Evolutionary conservation across 306 rosid genomes (phyloP), one percentile per base, ranked within the genome.

Genomic region (Quillaja saponaria): DNA sequence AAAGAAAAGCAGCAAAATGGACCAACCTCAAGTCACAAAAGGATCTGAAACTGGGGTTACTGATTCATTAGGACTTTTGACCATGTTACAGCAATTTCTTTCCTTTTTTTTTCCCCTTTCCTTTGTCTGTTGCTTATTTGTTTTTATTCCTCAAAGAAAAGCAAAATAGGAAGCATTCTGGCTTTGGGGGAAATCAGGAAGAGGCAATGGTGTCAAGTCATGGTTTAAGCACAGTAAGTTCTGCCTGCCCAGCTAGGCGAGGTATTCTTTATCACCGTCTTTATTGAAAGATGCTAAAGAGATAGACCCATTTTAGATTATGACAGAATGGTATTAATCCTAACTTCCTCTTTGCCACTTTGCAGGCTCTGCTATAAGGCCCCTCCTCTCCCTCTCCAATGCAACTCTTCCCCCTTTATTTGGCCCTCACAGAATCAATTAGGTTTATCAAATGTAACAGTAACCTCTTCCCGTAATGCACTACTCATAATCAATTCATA

Each of bases 241-340:
- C 76, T 72, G 52, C 71, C 40, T 50, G 48, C 18, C 51, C 51
- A 49, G 68, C 40, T 72, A 16, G 53, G 77, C 67, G 75, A 78
- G 73, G 72, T 73, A 71, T 74, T 80, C 44, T 64, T 38, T 58
- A 70, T 55, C n/a, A 66, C 53, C 49, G 46, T 81, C 85, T 86
- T 86, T 81, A 84, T 82, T 67, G 86, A 74, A 84, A 82, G 84
- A 71, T 70, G 88, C 63, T 80, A 84, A 68, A 77, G 73, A 75
- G 67, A 74, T 40, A 67, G 73, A 73, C 71, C 81, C 80, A 74
- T 71, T 80, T 25, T 80, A 56, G 78, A 74, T 77, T 74, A 74
- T 82, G 70, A 67, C 80, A 70, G 64, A 71, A 66, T 61, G 44
- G 69, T 38, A 66, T 77, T 56, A 64, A 64, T 74, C 31, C 55